A percentile compares a stretch with the other conserved stretches of the same genome.
phyloP scores from a whole-genome alignment of 2,329 filamentous ascomycete genomes.

The Fusarium oligoseptatum region DNA sequence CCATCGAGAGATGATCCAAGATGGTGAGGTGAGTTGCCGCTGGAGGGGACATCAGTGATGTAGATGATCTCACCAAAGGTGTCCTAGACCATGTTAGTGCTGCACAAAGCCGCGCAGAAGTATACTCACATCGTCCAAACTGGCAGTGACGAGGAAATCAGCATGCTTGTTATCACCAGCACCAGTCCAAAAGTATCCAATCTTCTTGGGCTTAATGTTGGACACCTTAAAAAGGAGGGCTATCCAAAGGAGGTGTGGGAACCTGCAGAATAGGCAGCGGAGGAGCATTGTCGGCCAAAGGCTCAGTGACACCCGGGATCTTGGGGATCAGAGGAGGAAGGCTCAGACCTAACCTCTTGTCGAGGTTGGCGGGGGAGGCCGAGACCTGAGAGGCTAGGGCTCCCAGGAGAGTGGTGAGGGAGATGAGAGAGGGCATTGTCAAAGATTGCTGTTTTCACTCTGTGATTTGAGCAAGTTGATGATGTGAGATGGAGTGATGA shows the following conservation, averaged over 20 bases:
- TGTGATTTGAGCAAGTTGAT: slow-evolving; percentile 34
- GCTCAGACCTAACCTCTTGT: slow-evolving; percentile 46
- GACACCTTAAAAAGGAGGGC: slow-evolving; percentile 66
- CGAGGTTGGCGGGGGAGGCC: slow-evolving; percentile 24
- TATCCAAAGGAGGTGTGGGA: slow-evolving; percentile 69
- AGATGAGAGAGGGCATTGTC: slow-evolving; percentile 38
- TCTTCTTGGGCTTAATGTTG: slow-evolving; percentile 73
- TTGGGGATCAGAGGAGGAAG: slow-evolving; percentile 69
- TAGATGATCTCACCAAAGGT: slow-evolving; percentile 72
- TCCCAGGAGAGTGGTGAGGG: slow-evolving; percentile 34
- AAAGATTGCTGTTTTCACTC: slow-evolving; percentile 9
- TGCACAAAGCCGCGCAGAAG: background rate
- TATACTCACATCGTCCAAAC: slow-evolving; percentile 66
- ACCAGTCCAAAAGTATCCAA: slow-evolving; percentile 75
- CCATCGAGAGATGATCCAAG: slow-evolving; percentile 67
- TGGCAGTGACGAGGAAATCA: slow-evolving; percentile 70
- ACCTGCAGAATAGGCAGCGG: slow-evolving; percentile 70
- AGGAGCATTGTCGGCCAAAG: slow-evolving; percentile 62
- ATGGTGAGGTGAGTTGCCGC: slow-evolving; percentile 73
- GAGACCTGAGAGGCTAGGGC: slow-evolving; percentile 32
- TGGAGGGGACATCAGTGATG: slow-evolving; percentile 69
- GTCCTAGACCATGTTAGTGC: slow-evolving; percentile 53
- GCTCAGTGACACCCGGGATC: slow-evolving; percentile 71
- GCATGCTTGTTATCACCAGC: slow-evolving; percentile 71
- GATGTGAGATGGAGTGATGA: slow-evolving; percentile 26